These are phyloP conservation scores for Mortierella sp. DNA, from an alignment of 371 early-diverging fungal species.

Conservation along the genomic window DNA sequence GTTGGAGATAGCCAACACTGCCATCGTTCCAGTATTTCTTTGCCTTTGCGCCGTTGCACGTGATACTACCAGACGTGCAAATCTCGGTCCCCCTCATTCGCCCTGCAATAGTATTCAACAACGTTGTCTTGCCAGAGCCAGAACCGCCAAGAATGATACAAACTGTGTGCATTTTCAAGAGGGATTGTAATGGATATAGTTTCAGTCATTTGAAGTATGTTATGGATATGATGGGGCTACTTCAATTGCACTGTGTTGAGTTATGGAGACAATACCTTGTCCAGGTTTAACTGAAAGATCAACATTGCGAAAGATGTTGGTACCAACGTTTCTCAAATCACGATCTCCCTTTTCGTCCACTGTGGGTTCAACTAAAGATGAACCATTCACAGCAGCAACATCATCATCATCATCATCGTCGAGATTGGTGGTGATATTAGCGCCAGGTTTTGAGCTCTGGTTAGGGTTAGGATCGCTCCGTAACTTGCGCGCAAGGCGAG, in stretches of 20 bases:
- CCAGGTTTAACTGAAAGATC: conserved; percentile 46
- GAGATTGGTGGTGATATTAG: too few relatives aligned
- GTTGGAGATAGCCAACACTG: conserved; percentile 51
- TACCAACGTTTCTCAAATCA: conserved; percentile 41
- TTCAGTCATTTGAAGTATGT: too few relatives aligned
- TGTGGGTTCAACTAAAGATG: background rate
- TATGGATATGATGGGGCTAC: too few relatives aligned
- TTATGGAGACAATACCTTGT: conserved; percentile 34
- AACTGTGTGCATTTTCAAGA: conserved; percentile 18
- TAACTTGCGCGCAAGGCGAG: conserved; percentile 28
- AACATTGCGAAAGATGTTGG: conserved; percentile 46
- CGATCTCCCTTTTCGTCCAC: conserved; percentile 11
- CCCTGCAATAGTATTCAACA: conserved; percentile 51
- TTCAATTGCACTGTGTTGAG: background rate
- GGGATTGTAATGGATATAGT: background rate
- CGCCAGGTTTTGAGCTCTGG: background rate
- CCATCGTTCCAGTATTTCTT: conserved; percentile 54
- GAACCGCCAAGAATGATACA: conserved; percentile 53
- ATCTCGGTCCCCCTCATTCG: conserved; percentile 47
- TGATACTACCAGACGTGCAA: conserved; percentile 32
- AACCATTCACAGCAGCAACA: background rate
- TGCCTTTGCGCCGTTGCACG: conserved; percentile 45
- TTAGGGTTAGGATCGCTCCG: conserved; percentile 7
- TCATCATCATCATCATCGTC: background rate
- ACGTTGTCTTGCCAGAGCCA: conserved; percentile 48